Evolutionary conservation across 2,329 filamentous ascomycete genomes (phyloP).

Genomic region (Orbilia brochopaga): DNA sequence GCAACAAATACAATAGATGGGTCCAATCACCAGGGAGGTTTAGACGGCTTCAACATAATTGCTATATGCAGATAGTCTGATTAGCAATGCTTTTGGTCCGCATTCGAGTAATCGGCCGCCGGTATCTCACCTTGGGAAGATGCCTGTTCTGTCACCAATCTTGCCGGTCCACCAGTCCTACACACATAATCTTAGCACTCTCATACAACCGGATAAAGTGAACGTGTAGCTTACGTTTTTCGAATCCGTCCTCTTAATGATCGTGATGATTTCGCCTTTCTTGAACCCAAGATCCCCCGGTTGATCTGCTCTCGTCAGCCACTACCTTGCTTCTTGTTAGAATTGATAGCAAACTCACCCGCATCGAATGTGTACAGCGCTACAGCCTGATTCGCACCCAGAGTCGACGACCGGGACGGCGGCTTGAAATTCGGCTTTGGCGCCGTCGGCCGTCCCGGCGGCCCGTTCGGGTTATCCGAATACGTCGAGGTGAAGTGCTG

Average conservation of each 20-base stretch:
- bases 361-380: constrained; percentile 94
- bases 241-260: constrained; percentile 91
- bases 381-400: constrained; percentile 76
- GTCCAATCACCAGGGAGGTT: neutral
- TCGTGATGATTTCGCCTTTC: constrained; percentile 95
- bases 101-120: neutral
- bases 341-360: constrained; percentile 57
- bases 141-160: constrained; percentile 82
- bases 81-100: neutral
- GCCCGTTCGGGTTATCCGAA: constrained; percentile 57
- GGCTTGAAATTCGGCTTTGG: constrained; percentile 82
- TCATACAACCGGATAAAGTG: constrained; percentile 23
- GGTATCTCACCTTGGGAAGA: constrained; percentile 78
- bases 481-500: constrained; percentile 54
- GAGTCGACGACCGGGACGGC: constrained; percentile 59
- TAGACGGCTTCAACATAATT: neutral
- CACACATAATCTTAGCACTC: constrained; percentile 8
- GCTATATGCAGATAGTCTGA: neutral
- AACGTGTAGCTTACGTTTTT: constrained; percentile 68
- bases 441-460: constrained; percentile 78
- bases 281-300: constrained; percentile 92
- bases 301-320: constrained; percentile 64
- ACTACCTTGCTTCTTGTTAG: neutral
- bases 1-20: neutral
- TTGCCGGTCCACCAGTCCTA: constrained; percentile 74